phyloP scores from a whole-genome alignment of 2,329 filamentous ascomycete species.

The Paramyrothecium roridum region DNA sequence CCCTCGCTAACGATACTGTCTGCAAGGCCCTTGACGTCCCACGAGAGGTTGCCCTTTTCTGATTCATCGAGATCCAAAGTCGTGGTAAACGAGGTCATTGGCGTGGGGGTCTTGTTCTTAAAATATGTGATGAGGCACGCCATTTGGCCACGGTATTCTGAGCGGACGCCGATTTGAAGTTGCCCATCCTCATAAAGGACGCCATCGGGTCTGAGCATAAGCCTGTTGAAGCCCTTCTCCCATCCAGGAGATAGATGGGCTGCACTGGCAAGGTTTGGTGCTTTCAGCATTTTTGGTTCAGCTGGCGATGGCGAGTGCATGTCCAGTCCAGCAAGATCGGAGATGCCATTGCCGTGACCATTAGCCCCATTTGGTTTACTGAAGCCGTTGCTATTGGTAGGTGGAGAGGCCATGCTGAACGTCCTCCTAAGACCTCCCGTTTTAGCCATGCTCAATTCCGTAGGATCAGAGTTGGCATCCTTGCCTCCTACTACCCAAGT shows the following conservation, averaged over 20 bases:
- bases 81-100: slow-evolving; percentile 89
- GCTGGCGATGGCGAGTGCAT: slow-evolving; percentile 60
- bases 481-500: slow-evolving; percentile 99
- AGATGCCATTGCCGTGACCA: slow-evolving; percentile 46
- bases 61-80: slow-evolving; percentile 77
- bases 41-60: slow-evolving; percentile 66
- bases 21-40: slow-evolving; percentile 84
- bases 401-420: slow-evolving; percentile 59
- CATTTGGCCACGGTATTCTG: slow-evolving; percentile 93
- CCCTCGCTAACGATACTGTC: slow-evolving; percentile 75
- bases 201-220: slow-evolving; percentile 78
- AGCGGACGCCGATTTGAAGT: slow-evolving; percentile 86
- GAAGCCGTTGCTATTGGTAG: slow-evolving; percentile 42
- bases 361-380: slow-evolving; percentile 43
- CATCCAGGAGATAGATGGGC: slow-evolving; percentile 92
- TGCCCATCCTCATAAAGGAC: slow-evolving; percentile 94
- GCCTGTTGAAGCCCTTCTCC: slow-evolving; percentile 82
- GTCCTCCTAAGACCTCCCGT: slow-evolving; percentile 80
- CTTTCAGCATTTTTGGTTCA: slow-evolving; percentile 56
- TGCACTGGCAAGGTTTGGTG: slow-evolving; percentile 85
- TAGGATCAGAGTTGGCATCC: slow-evolving; percentile 79
- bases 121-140: slow-evolving; percentile 96
- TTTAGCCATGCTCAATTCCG: slow-evolving; percentile 78
- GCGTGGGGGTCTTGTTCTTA: slow-evolving; percentile 83
- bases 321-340: slow-evolving; percentile 80